These are phyloP conservation scores for Umbilicaria muhlenbergii DNA, from an alignment of 495 filamentous ascomycete genomes.

Conservation along the genomic window DNA sequence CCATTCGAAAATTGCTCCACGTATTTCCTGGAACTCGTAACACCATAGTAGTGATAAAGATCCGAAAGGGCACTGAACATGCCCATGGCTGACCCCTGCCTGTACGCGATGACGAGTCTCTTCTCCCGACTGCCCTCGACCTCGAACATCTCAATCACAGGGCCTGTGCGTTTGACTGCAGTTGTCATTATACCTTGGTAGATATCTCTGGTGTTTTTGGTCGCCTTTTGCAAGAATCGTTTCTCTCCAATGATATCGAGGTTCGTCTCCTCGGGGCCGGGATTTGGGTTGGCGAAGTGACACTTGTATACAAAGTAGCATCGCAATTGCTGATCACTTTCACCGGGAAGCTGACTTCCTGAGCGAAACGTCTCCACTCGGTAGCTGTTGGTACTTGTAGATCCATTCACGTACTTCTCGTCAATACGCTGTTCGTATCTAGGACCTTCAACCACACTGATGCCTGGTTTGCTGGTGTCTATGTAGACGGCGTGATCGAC, in stretches of 20 bases:
- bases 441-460: constrained; percentile 58
- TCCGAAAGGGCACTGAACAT: constrained; percentile 92
- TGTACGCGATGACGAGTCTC: constrained; percentile 85
- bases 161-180: constrained; percentile 70
- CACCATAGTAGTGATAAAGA: constrained; percentile 95
- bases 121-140: constrained; percentile 84
- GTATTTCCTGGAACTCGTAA: constrained; percentile 93
- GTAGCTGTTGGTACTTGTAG: constrained; percentile 51
- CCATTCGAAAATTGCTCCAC: constrained; percentile 98
- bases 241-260: constrained; percentile 87
- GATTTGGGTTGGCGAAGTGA: constrained; percentile 63
- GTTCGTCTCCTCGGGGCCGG: constrained; percentile 61
- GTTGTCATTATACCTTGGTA: constrained; percentile 84
- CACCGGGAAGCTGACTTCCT: constrained; percentile 50
- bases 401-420: constrained; percentile 76
- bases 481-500: constrained; percentile 96
- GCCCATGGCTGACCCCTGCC: constrained; percentile 79
- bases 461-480: constrained; percentile 83
- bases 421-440: constrained; percentile 89
- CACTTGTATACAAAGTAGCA: constrained; percentile 99
- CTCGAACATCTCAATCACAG: constrained; percentile 95
- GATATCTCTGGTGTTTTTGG: constrained; percentile 83
- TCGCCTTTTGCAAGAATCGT: constrained; percentile 88
- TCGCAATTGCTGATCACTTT: constrained; percentile 65
- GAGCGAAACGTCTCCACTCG: constrained; percentile 96